These are phyloP conservation scores for Trypanosoma lewisi DNA, from an alignment of 208 protist genomes.

Conservation along the genomic window DNA sequence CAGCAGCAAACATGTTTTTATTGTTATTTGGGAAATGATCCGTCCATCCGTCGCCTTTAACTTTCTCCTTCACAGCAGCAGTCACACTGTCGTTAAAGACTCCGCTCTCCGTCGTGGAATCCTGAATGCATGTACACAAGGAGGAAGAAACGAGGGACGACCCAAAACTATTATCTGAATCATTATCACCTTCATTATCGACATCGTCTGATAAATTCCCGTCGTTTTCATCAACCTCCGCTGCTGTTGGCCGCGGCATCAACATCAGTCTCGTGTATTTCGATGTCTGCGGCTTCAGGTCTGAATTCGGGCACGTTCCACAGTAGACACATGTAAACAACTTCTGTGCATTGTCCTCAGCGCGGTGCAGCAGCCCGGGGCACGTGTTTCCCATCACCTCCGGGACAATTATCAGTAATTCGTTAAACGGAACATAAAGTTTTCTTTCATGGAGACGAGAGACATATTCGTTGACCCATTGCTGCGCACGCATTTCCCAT, in stretches of 20 bases:
- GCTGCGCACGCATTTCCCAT: slow-evolving; percentile 76
- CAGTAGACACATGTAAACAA: slow-evolving; percentile 85
- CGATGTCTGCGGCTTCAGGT: slow-evolving; percentile 35
- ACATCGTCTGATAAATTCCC: too few relatives aligned
- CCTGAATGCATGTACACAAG: slow-evolving; percentile 1
- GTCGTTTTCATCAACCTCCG: too few relatives aligned
- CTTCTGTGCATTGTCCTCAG: slow-evolving; percentile 75
- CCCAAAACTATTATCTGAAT: neutral
- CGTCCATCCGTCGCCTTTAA: neutral
- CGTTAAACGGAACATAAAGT: slow-evolving; percentile 80
- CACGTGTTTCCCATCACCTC: slow-evolving; percentile 68
- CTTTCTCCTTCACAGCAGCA: neutral
- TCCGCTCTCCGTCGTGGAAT: neutral
- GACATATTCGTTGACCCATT: slow-evolving; percentile 83
- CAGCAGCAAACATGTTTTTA: neutral
- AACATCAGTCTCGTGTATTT: neutral
- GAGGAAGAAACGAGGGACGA: slow-evolving; percentile 9
- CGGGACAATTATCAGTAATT: slow-evolving; percentile 74
- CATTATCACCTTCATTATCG: neutral
- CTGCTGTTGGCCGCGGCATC: too few relatives aligned
- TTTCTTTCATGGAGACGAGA: slow-evolving; percentile 48
- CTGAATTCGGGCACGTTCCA: slow-evolving; percentile 55
- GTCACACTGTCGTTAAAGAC: neutral
- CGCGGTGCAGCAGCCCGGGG: slow-evolving; percentile 55
- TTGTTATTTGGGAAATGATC: neutral